phyloP scores from a whole-genome alignment of 768 basidiomycete genomes.

The Rhodotorula taiwanensis region DNA sequence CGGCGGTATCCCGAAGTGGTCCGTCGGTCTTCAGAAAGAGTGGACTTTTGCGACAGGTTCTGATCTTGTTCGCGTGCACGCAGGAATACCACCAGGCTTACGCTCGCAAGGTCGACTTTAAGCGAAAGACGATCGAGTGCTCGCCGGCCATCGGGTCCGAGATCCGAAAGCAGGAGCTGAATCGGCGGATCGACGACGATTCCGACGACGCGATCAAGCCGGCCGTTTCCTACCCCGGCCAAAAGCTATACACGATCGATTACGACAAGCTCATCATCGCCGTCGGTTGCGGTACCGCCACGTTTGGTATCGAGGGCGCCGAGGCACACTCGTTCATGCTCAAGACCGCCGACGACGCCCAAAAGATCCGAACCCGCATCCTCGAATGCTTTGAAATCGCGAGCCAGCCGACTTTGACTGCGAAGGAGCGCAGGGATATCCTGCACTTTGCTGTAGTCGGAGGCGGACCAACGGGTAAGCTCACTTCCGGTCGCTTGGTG shows the following conservation, averaged over 20 bases:
- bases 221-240: constrained; percentile 10
- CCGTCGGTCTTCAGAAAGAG: background rate
- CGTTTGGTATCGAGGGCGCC: constrained; percentile 49
- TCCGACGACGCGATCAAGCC: background rate
- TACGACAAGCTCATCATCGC: constrained; percentile 80
- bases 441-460: constrained; percentile 85
- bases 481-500: no score
- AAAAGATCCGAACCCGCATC: constrained; percentile 30
- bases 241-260: constrained; percentile 53
- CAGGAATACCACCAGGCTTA: constrained; percentile 41
- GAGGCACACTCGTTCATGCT: constrained; percentile 42
- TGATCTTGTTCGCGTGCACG: no score
- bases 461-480: constrained; percentile 46
- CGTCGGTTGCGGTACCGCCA: constrained; percentile 78
- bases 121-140: constrained; percentile 22
- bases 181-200: background rate
- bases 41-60: no score
- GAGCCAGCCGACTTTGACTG: constrained; percentile 68
- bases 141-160: constrained; percentile 12
- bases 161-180: background rate
- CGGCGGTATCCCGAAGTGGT: constrained; percentile 41
- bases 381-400: constrained; percentile 72
- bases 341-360: constrained; percentile 43
- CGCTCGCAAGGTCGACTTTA: constrained; percentile 42
- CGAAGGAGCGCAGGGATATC: constrained; percentile 64